These are phyloP conservation scores for Linaria vulgaris DNA, from an alignment of 257 asterid species.

Conservation along the genomic window DNA sequence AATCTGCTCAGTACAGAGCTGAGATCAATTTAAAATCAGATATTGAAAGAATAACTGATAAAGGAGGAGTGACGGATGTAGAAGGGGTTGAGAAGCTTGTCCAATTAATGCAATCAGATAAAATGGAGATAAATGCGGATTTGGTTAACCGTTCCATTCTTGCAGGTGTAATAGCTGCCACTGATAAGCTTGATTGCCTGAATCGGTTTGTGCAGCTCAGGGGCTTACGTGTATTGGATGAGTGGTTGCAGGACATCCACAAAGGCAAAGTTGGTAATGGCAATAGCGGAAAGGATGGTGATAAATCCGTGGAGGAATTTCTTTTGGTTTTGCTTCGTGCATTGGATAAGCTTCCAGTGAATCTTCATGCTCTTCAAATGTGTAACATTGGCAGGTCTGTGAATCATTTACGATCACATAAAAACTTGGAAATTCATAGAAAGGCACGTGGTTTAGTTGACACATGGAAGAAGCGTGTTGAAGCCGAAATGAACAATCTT, in stretches of 20 bases:
- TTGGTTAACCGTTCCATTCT: constrained; percentile 40
- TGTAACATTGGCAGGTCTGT: constrained; percentile 65
- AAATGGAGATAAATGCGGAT: constrained; percentile 39
- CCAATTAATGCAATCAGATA: constrained; percentile 44
- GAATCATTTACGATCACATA: constrained; percentile 51
- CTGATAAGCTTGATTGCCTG: constrained; percentile 54
- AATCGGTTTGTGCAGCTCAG: constrained; percentile 47
- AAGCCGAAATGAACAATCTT: constrained; percentile 53
- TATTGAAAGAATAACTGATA: constrained; percentile 40
- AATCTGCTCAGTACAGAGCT: constrained; percentile 22
- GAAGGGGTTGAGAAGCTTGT: constrained; percentile 49
- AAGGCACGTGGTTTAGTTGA: constrained; percentile 57
- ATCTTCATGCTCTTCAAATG: constrained; percentile 53
- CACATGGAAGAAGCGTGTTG: constrained; percentile 68
- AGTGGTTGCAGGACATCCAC: constrained; percentile 59
- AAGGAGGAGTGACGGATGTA: constrained; percentile 37
- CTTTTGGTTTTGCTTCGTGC: constrained; percentile 57
- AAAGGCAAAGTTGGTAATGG: constrained; percentile 39
- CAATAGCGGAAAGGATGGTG: constrained; percentile 42
- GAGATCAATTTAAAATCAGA: constrained; percentile 37
- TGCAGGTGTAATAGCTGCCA: constrained; percentile 52
- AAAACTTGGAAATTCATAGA: constrained; percentile 53
- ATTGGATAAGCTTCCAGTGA: constrained; percentile 57
- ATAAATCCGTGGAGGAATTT: constrained; percentile 49
- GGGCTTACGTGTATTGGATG: constrained; percentile 56